phyloP scores from a whole-genome alignment of 2,329 filamentous ascomycete species.

The Samsoniella hepiali region DNA sequence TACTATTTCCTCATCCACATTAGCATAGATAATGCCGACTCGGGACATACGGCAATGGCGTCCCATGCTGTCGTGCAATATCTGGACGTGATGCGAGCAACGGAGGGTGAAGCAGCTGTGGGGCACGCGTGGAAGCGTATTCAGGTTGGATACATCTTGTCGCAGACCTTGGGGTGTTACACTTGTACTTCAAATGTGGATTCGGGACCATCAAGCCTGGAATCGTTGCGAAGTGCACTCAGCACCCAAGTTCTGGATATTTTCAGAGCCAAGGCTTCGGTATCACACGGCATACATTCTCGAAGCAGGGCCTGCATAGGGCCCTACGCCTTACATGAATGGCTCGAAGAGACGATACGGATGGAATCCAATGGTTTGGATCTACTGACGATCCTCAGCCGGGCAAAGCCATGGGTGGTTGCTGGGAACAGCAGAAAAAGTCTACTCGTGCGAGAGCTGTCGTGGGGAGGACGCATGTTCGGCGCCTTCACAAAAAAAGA shows the following conservation, averaged over 20 bases:
- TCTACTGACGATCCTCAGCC: background rate
- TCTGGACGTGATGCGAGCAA: constrained; percentile 24
- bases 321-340: background rate
- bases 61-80: constrained; percentile 36
- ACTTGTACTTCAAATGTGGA: background rate
- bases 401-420: constrained; percentile 34
- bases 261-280: background rate
- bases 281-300: background rate
- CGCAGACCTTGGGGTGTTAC: background rate
- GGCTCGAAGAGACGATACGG: background rate
- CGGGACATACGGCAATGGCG: constrained; percentile 47
- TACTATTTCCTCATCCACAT: constrained; percentile 49
- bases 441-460: constrained; percentile 38
- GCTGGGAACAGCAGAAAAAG: constrained; percentile 38
- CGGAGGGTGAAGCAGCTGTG: constrained; percentile 21
- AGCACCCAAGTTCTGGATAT: background rate
- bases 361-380: background rate
- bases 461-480: constrained; percentile 47
- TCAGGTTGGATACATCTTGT: constrained; percentile 39
- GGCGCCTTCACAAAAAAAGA: constrained; percentile 47
- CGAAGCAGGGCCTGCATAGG: background rate
- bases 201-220: background rate
- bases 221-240: background rate
- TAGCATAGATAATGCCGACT: constrained; percentile 47
- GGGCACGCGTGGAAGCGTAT: constrained; percentile 38